These are phyloP conservation scores for Alternaria ventricosa DNA, from an alignment of 2,329 filamentous ascomycete species.

Conservation along the genomic window DNA sequence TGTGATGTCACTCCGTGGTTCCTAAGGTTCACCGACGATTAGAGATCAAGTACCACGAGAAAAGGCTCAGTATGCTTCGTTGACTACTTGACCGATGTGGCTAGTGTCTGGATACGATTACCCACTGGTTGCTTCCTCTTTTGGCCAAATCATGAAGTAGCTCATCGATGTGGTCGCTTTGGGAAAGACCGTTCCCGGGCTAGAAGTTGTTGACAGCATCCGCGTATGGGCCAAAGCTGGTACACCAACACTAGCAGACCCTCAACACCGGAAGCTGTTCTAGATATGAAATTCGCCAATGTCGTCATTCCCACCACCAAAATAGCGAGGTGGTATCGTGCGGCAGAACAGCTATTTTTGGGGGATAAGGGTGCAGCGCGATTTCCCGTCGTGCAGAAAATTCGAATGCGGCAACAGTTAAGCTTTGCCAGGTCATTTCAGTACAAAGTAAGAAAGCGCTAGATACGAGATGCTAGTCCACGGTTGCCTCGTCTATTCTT, in stretches of 20 bases:
- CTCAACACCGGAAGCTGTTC: not conserved
- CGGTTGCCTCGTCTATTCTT: not conserved
- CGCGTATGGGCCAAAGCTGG: not conserved
- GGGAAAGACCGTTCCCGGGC: not conserved
- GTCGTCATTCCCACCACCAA: not conserved
- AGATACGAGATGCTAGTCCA: not conserved
- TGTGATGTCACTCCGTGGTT: not conserved
- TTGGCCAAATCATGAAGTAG: not conserved
- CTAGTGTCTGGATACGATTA: not conserved
- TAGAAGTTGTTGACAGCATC: not conserved
- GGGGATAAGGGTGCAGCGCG: not conserved
- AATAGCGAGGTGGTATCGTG: not conserved
- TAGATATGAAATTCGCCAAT: not conserved
- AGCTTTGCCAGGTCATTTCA: not conserved
- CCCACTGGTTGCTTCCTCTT: not conserved
- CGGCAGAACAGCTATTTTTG: not conserved
- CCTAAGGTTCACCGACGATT: not conserved
- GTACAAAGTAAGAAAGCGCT: not conserved
- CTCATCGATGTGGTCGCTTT: not conserved
- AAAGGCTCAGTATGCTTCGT: not conserved
- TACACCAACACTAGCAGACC: not conserved
- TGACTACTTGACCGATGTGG: not conserved
- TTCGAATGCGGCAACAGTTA: not conserved
- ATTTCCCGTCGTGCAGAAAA: not conserved
- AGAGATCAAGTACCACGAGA: not conserved